Conservation (phyloP, 1,139 yeast genomes). For the Debaryomycetaceae sp. region DNA sequence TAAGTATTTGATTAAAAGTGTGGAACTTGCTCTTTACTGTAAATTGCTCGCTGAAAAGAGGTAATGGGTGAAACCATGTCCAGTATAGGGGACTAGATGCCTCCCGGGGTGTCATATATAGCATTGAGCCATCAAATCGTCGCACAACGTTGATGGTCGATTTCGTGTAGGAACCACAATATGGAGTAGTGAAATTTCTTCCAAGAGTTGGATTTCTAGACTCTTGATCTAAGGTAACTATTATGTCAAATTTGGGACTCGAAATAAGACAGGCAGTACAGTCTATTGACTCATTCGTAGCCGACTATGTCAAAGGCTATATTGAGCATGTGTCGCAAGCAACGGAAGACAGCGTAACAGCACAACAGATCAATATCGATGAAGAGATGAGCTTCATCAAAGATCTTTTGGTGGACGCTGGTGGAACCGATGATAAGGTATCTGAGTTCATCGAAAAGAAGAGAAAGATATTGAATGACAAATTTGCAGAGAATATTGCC, state of each 20-base stretch:
- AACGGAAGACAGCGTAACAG: conserved; percentile 78
- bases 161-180: background rate
- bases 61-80: no score
- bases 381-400: conserved; percentile 66
- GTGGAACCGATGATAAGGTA: conserved; percentile 64
- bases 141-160: no score
- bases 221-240: background rate
- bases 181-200: background rate
- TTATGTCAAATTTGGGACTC: conserved; percentile 53
- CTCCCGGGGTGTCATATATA: no score
- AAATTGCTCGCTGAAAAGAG: no score
- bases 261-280: conserved; percentile 91
- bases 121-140: no score
- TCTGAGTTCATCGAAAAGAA: conserved; percentile 44
- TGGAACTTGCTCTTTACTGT: no score
- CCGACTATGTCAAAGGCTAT: conserved; percentile 90
- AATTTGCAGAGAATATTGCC: conserved; percentile 67
- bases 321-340: conserved; percentile 71
- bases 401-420: conserved; percentile 70
- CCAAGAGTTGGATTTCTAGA: background rate
- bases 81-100: no score
- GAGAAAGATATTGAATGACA: conserved; percentile 46
- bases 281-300: conserved; percentile 81
- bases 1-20: no score
- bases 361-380: conserved; percentile 65